Conservation (phyloP, 2,329 filamentous ascomycete species). For the Beauveria rudraprayagi region DNA sequence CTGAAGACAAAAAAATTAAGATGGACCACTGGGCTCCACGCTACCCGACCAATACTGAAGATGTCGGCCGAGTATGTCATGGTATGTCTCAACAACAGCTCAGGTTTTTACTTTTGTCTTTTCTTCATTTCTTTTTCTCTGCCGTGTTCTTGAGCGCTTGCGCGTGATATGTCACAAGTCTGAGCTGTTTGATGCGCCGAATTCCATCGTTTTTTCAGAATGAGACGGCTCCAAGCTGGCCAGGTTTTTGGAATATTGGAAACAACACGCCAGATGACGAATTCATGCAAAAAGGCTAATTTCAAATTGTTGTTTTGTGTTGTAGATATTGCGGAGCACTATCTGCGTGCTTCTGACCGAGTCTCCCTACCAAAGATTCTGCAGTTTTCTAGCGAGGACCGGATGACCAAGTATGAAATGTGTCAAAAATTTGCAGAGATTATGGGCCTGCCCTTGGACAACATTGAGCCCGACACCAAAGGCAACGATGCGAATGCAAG, state of each 20-base stretch:
- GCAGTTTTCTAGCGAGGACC: conserved; percentile 82
- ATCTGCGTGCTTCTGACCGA: conserved; percentile 43
- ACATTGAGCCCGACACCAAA: conserved; percentile 61
- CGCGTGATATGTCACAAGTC: not conserved
- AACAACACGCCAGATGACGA: not conserved
- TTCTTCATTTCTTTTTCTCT: conserved; percentile 10
- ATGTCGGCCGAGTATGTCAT: conserved; percentile 70
- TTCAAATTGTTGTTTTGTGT: not conserved
- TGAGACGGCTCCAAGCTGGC: no score
- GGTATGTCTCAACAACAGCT: conserved; percentile 34
- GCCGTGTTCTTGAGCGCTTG: not conserved
- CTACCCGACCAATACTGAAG: conserved; percentile 84
- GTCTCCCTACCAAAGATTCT: conserved; percentile 58
- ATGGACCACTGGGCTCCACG: conserved; percentile 84
- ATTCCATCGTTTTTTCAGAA: not conserved
- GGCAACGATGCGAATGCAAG: conserved; percentile 63
- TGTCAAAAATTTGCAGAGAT: conserved; percentile 71
- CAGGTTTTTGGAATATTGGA: not conserved
- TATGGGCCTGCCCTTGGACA: conserved; percentile 62
- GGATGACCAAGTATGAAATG: conserved; percentile 85
- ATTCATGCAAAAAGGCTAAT: not conserved
- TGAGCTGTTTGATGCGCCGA: not conserved
- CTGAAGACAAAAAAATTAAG: conserved; percentile 51
- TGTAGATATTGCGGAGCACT: conserved; percentile 62
- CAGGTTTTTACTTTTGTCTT: conserved; percentile 1